Conservation (phyloP, 352 stramenopile genomes). For the Pythium plurisporium region DNA sequence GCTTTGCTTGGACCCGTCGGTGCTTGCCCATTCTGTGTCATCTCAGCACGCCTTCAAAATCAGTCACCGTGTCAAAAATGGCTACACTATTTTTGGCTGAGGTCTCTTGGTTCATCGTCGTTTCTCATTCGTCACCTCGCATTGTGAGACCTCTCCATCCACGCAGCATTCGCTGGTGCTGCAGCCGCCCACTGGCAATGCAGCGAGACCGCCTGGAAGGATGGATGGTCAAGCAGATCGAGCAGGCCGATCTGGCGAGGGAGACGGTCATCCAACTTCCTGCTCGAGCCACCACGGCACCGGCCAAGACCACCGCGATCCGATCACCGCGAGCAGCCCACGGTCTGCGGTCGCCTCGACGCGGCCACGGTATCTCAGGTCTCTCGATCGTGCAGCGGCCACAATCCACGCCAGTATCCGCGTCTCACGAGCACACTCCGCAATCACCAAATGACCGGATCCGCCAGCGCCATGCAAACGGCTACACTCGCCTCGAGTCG, state of each 20-base stretch:
- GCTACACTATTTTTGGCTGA: slow-evolving; percentile 13
- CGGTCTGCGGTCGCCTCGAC: slow-evolving; percentile 9
- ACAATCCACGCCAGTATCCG: slow-evolving; percentile 5
- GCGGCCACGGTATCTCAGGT: slow-evolving; percentile 11
- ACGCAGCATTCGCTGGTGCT: no score
- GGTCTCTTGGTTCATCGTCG: background rate
- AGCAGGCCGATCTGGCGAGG: slow-evolving; percentile 58
- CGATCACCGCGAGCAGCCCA: background rate
- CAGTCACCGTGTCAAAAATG: slow-evolving; percentile 5
- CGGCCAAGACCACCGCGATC: background rate
- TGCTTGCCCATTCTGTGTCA: no score
- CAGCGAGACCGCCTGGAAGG: slow-evolving; percentile 63
- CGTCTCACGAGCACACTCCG: background rate
- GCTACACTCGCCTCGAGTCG: slow-evolving; percentile 10
- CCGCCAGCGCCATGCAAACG: background rate
- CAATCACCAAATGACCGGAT: slow-evolving; percentile 6
- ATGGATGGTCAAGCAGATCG: slow-evolving; percentile 77
- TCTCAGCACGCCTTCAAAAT: background rate
- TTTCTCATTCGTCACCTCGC: slow-evolving; percentile 1
- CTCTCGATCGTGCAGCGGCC: slow-evolving; percentile 6
- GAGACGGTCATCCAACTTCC: slow-evolving; percentile 61
- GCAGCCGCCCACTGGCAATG: no score
- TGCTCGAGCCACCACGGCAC: slow-evolving; percentile 5
- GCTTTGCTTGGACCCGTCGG: no score
- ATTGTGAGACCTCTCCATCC: no score